Conservation (phyloP, 164 flowering plant genomes). For the Annona squamosa region DNA sequence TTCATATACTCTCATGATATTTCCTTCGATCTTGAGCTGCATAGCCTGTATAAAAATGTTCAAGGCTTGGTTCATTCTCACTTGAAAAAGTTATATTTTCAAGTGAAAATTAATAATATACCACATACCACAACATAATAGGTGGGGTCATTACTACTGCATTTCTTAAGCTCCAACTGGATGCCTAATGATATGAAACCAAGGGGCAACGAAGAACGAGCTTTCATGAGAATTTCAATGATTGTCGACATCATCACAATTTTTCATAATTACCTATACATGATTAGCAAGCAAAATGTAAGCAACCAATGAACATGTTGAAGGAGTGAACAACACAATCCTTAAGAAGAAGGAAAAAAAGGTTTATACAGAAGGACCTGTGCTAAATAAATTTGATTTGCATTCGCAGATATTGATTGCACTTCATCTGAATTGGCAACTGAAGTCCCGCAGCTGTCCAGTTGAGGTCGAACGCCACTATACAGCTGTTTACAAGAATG, state of each 20-base stretch:
- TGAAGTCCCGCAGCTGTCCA: slow-evolving; percentile 15
- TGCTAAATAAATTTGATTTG: slow-evolving; percentile 63
- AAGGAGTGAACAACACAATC: background rate
- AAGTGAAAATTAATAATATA: no score
- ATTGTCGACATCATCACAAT: background rate
- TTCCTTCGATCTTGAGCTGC: no score
- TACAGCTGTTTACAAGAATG: slow-evolving; percentile 44
- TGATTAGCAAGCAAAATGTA: background rate
- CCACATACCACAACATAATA: no score
- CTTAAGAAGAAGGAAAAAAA: background rate
- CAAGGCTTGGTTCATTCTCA: no score
- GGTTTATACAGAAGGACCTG: slow-evolving; percentile 41
- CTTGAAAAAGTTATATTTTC: no score
- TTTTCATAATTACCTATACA: background rate
- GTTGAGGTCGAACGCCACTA: slow-evolving; percentile 14
- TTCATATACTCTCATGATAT: no score
- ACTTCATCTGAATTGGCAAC: slow-evolving; percentile 17
- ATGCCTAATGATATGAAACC: background rate
- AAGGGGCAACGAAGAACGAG: background rate
- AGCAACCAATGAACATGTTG: background rate
- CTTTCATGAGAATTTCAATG: background rate
- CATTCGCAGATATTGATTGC: slow-evolving; percentile 21
- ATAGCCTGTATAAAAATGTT: no score
- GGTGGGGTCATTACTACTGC: background rate
- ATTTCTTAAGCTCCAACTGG: background rate